phyloP scores from a whole-genome alignment of 164 flowering plant species.

The Nymphaea thermarum region DNA sequence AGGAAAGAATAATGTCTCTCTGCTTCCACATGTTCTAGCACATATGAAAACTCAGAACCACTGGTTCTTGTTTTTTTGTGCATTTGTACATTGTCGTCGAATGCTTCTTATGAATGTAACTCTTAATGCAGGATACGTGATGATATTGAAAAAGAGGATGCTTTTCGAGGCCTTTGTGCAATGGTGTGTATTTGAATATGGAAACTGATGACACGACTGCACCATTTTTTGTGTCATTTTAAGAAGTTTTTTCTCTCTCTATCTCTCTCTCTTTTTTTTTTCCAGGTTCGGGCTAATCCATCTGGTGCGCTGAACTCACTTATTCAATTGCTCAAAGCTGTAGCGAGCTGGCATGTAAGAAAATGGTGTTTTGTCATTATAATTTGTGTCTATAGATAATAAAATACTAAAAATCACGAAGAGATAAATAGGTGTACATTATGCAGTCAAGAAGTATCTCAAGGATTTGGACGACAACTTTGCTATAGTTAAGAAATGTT shows the following conservation, averaged over 20 bases:
- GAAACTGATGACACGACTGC: neutral
- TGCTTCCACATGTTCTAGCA: too few species aligned
- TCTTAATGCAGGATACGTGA: constrained; percentile 79
- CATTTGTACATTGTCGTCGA: neutral
- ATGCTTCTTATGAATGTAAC: neutral
- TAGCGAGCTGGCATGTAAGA: constrained; percentile 99
- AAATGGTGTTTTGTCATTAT: neutral
- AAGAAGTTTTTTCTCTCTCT: neutral
- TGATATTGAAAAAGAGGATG: constrained; percentile 97
- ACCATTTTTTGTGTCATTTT: neutral
- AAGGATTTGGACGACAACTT: too few species aligned
- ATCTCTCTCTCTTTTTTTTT: neutral
- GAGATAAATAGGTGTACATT: too few species aligned
- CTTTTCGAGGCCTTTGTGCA: constrained; percentile 95
- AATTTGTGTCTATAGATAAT: too few species aligned
- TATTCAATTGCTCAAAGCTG: constrained; percentile 73
- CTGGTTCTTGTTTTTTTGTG: neutral
- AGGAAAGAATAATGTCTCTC: too few species aligned
- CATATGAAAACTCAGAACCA: neutral
- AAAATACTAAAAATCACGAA: too few species aligned
- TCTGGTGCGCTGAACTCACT: constrained; percentile 84
- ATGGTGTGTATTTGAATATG: constrained; percentile 36
- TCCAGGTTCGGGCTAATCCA: constrained; percentile 87
- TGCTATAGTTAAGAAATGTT: too few species aligned
- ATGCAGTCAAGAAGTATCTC: too few species aligned